Evolutionary conservation across 371 early-diverging fungal genomes (phyloP), one percentile per base, ranked within the genome.

Genomic region (Mortierella sp.): DNA sequence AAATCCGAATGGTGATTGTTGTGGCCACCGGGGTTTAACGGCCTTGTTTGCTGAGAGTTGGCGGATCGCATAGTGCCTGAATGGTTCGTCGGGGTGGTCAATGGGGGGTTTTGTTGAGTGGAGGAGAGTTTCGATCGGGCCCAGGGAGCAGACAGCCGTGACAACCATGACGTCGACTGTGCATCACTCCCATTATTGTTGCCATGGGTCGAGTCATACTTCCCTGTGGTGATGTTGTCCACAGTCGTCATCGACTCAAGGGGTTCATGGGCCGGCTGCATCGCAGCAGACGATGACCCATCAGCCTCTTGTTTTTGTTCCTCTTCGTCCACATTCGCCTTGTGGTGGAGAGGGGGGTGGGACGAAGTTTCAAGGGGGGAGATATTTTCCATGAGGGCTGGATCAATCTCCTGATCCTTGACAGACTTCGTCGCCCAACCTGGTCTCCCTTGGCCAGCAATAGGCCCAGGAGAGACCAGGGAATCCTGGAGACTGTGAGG

Each of bases 401-500:
- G 19, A 51, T 49, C 50, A 22, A 25, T n/a, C 37, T 29, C 41
- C 24, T 12, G 24, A 14, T 47, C 53, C 28, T 37, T 37, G 45
- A 27, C 28, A 24, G 54, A 34, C n/a, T 59, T 41, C 31, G 13
- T 22, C 46, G 37, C 64, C 54, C 63, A 22, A 31, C 54, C 71
- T 70, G 71, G 71, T 63, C 71, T 59, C 57, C 39, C 63, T 68
- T 61, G 47, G 57, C 46, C 55, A 28, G 41, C 21, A 29, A 31
- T 14, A 24, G 49, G 41, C 39, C 21, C 56, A 60, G 63, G 60
- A 53, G 66, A 64, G 72, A 66, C 72, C 72, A 66, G 72, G 39
- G 27, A 24, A 43, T 44, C 62, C 61, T 61, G 49, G 10, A 14
- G 19, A 47, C 25, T 7, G 8, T 14, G 14, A 10, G 58, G 12